Percentiles rank a stretch among this genome's conserved stretches.
phyloP scores from a whole-genome alignment of 768 basidiomycete genomes.

The Boletus reticuloceps region DNA sequence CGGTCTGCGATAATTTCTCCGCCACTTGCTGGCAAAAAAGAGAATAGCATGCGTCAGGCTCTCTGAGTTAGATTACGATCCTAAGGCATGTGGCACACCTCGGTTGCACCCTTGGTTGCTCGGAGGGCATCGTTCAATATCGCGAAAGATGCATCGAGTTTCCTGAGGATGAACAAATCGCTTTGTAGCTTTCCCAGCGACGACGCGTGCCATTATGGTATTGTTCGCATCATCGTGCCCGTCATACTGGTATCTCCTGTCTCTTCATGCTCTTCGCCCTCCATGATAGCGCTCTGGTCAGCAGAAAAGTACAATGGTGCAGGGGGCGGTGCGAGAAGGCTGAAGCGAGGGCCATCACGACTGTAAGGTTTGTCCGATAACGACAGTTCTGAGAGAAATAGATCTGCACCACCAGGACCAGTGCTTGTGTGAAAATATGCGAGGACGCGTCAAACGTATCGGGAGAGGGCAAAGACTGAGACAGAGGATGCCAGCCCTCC shows the following conservation, averaged over 20 bases:
- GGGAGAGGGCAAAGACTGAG: constrained; percentile 42
- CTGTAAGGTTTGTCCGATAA: constrained; percentile 33
- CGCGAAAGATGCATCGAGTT: constrained; percentile 69
- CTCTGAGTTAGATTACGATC: neutral
- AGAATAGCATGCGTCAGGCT: neutral
- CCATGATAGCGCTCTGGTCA: constrained; percentile 25
- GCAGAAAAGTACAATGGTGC: constrained; percentile 12
- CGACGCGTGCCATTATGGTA: constrained; percentile 23
- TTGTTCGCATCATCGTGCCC: constrained; percentile 17
- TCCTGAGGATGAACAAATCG: constrained; percentile 70
- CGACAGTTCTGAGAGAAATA: constrained; percentile 58
- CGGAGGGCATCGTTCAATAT: constrained; percentile 65
- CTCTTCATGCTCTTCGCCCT: constrained; percentile 23
- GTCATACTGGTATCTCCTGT: constrained; percentile 7
- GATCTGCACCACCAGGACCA: constrained; percentile 46
- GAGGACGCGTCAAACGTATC: constrained; percentile 31
- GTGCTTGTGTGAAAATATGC: constrained; percentile 27
- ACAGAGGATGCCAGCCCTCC: constrained; percentile 42
- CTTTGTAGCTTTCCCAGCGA: constrained; percentile 63
- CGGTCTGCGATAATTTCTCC: constrained; percentile 65
- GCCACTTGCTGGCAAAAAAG: constrained; percentile 70
- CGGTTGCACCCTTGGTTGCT: constrained; percentile 64
- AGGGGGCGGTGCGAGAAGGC: constrained; percentile 31
- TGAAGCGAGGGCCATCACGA: constrained; percentile 33
- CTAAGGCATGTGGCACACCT: constrained; percentile 42